Evolutionary conservation across 2,329 filamentous ascomycete species (phyloP).

Genomic region (Cucurbitaria berberidis): DNA sequence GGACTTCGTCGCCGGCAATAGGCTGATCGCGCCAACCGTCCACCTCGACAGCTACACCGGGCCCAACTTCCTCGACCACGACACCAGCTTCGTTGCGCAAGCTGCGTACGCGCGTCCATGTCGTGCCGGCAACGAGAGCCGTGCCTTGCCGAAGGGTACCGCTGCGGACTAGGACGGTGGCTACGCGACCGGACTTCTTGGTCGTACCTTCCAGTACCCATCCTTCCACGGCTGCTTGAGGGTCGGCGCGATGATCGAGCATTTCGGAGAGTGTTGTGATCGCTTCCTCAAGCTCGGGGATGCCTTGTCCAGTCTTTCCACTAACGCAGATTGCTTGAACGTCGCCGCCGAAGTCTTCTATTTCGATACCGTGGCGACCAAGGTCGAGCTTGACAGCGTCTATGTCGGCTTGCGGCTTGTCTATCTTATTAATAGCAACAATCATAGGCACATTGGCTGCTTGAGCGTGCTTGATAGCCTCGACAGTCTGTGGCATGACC

Average conservation of each 20-base stretch:
- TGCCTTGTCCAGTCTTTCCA: slow-evolving; percentile 91
- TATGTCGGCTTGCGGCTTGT: slow-evolving; percentile 81
- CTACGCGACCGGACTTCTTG: slow-evolving; percentile 81
- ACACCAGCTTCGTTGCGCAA: slow-evolving; percentile 84
- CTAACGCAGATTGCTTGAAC: slow-evolving; percentile 91
- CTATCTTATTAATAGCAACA: slow-evolving; percentile 96
- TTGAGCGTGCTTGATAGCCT: slow-evolving; percentile 93
- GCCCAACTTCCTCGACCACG: slow-evolving; percentile 74
- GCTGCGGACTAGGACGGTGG: slow-evolving; percentile 85
- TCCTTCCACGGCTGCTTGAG: slow-evolving; percentile 79
- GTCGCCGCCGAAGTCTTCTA: slow-evolving; percentile 95
- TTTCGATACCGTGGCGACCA: slow-evolving; percentile 79
- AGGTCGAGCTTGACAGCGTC: slow-evolving; percentile 90
- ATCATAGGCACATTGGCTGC: slow-evolving; percentile 91
- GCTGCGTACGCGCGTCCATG: slow-evolving; percentile 84
- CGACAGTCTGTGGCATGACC: slow-evolving; percentile 95
- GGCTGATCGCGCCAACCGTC: slow-evolving; percentile 94
- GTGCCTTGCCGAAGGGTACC: slow-evolving; percentile 84
- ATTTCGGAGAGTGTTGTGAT: slow-evolving; percentile 86
- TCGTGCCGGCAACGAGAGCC: slow-evolving; percentile 83
- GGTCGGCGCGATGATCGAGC: slow-evolving; percentile 84
- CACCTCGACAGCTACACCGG: slow-evolving; percentile 89
- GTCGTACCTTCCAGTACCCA: slow-evolving; percentile 93
- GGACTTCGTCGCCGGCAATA: slow-evolving; percentile 81
- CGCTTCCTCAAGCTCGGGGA: slow-evolving; percentile 90